These are phyloP conservation scores for Dothideomycetidae sp. DNA, from an alignment of 2,329 filamentous ascomycete genomes.

Conservation along the genomic window DNA sequence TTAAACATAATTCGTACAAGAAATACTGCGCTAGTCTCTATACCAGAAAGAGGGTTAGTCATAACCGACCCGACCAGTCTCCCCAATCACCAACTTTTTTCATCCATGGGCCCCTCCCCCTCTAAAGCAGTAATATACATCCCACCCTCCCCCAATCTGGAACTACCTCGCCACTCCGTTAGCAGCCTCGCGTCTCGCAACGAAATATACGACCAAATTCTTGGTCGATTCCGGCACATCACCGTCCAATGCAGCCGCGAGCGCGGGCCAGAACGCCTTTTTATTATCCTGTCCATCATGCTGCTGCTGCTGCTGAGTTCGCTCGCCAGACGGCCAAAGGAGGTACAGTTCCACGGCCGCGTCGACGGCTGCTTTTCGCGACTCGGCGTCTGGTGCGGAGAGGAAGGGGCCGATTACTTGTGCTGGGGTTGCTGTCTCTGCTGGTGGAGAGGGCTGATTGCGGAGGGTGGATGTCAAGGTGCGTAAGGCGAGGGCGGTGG, in stretches of 20 bases:
- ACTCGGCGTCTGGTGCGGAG: constrained; percentile 19
- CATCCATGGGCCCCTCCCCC: no score
- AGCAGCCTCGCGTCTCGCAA: constrained; percentile 54
- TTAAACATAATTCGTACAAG: no score
- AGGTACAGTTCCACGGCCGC: constrained; percentile 60
- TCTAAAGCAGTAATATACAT: no score
- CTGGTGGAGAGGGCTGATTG: constrained; percentile 13
- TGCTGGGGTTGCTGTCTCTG: constrained; percentile 11
- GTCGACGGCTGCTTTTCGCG: constrained; percentile 57
- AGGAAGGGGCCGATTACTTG: constrained; percentile 15
- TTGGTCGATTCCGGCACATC: constrained; percentile 54
- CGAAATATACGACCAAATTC: constrained; percentile 64
- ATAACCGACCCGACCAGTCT: no score
- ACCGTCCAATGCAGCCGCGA: constrained; percentile 43
- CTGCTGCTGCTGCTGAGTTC: constrained; percentile 11
- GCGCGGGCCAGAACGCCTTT: constrained; percentile 40
- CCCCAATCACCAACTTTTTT: no score
- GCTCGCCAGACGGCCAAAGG: constrained; percentile 25
- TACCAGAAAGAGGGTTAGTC: no score
- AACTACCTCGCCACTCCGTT: background rate
- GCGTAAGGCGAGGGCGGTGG: constrained; percentile 43
- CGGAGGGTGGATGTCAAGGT: constrained; percentile 46
- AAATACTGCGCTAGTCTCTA: no score
- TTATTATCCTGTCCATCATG: constrained; percentile 26
- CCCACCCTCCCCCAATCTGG: background rate